These are phyloP conservation scores for Somion occarium DNA, from an alignment of 1,284 basidiomycete species.

Conservation along the genomic window DNA sequence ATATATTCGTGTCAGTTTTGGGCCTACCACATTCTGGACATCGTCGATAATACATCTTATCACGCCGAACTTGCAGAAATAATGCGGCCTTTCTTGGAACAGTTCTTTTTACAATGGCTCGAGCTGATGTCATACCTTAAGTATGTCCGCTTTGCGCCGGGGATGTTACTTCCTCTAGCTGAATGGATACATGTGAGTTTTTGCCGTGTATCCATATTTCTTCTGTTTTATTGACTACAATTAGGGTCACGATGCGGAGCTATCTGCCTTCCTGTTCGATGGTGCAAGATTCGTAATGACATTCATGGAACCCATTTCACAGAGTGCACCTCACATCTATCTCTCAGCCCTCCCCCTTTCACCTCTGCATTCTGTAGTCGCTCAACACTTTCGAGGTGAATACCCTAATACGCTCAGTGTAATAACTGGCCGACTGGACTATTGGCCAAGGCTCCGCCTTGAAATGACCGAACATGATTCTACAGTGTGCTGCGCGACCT, in stretches of 20 bases:
- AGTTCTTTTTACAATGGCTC: slow-evolving; percentile 33
- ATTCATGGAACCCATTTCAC: slow-evolving; percentile 25
- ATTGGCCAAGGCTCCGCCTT: not conserved
- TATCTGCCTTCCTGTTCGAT: slow-evolving; percentile 21
- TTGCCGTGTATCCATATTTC: too few species aligned
- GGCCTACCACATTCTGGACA: slow-evolving; percentile 25
- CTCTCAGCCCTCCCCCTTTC: slow-evolving; percentile 33
- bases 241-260: too few species aligned
- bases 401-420: not conserved
- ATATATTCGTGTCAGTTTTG: slow-evolving; percentile 31
- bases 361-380: slow-evolving; percentile 18
- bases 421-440: not conserved
- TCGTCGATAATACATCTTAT: too few species aligned
- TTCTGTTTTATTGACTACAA: too few species aligned
- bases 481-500: not conserved
- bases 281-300: slow-evolving; percentile 26
- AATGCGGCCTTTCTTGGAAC: too few species aligned
- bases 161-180: slow-evolving; percentile 2
- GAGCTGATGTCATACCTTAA: slow-evolving; percentile 31
- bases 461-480: not conserved
- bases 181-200: not conserved
- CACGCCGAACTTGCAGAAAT: too few species aligned
- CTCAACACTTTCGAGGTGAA: slow-evolving; percentile 14
- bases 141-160: not conserved
- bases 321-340: slow-evolving; percentile 35